Percentiles rank a stretch among this genome's conserved stretches.
These are phyloP conservation scores for Gillenia trifoliata DNA, from an alignment of 306 rosid species.

Conservation along the genomic window DNA sequence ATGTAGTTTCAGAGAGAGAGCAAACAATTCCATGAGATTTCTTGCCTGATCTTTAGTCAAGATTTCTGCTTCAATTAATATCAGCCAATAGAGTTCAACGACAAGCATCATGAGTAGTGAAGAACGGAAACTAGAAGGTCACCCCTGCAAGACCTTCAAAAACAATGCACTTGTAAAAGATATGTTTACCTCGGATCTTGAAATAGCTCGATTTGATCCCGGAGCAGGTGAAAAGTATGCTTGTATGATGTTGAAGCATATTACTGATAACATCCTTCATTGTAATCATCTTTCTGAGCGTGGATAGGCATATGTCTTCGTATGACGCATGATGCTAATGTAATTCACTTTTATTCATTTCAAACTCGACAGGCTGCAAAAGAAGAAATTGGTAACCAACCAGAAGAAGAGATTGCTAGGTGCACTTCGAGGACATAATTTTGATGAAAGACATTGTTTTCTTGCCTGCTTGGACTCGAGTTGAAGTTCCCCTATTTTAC, in stretches of 20 bases:
- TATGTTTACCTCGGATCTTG: slow-evolving; percentile 91
- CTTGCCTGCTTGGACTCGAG: slow-evolving; percentile 86
- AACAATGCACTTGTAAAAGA: slow-evolving; percentile 83
- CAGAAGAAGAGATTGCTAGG: too few species aligned
- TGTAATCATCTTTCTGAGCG: too few species aligned
- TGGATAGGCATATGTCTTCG: neutral
- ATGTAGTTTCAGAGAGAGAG: too few species aligned
- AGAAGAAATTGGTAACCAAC: too few species aligned
- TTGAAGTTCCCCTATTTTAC: slow-evolving; percentile 71
- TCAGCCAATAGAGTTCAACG: slow-evolving; percentile 92
- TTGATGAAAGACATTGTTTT: slow-evolving; percentile 92
- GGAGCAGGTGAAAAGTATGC: slow-evolving; percentile 89
- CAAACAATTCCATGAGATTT: too few species aligned
- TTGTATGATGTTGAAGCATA: slow-evolving; percentile 3
- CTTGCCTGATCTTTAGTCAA: too few species aligned
- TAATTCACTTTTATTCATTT: neutral
- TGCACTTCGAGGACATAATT: too few species aligned
- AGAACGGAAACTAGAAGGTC: slow-evolving; percentile 89
- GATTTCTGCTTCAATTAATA: too few species aligned
- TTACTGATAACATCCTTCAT: too few species aligned
- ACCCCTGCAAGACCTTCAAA: slow-evolving; percentile 88
- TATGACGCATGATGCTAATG: too few species aligned
- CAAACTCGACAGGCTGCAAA: too few species aligned
- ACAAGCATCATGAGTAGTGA: slow-evolving; percentile 53
- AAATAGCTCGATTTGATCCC: slow-evolving; percentile 88